These are phyloP conservation scores for Periconia digitata DNA, from an alignment of 2,329 filamentous ascomycete genomes.

Conservation along the genomic window DNA sequence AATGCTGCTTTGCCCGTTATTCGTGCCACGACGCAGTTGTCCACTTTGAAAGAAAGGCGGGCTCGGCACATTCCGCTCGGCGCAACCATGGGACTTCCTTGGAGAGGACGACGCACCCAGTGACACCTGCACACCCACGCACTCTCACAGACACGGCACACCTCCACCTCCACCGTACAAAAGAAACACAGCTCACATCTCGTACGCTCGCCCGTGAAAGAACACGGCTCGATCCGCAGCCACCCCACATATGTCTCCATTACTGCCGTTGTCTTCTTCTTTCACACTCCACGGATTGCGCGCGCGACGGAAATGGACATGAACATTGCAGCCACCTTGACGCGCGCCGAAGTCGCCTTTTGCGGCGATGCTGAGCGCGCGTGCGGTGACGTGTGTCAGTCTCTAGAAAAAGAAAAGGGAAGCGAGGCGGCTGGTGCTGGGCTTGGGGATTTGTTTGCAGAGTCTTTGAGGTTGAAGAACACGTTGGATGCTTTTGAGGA, in stretches of 20 bases:
- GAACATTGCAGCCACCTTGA: conserved; percentile 29
- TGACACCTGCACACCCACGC: background rate
- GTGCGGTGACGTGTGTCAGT: conserved; percentile 15
- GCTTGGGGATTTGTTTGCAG: conserved; percentile 20
- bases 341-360: conserved; percentile 21
- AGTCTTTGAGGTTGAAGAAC: conserved; percentile 33
- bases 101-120: too few relatives aligned
- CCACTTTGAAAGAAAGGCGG: too few relatives aligned
- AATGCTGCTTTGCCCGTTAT: too few relatives aligned
- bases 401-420: conserved; percentile 11
- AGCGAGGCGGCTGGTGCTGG: background rate
- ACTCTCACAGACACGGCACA: background rate
- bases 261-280: background rate
- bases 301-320: conserved; percentile 16
- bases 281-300: background rate
- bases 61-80: too few relatives aligned
- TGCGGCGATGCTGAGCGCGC: conserved; percentile 23
- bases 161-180: background rate
- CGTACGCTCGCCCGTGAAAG: background rate
- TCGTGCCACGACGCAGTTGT: too few relatives aligned
- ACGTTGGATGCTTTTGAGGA: conserved; percentile 33
- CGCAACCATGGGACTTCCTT: conserved; percentile 1
- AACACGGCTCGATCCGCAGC: background rate
- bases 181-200: too few relatives aligned
- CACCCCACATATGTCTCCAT: background rate